Evolutionary conservation across 345 rosid species (phyloP).

Genomic region (Hypericum androsaemum): DNA sequence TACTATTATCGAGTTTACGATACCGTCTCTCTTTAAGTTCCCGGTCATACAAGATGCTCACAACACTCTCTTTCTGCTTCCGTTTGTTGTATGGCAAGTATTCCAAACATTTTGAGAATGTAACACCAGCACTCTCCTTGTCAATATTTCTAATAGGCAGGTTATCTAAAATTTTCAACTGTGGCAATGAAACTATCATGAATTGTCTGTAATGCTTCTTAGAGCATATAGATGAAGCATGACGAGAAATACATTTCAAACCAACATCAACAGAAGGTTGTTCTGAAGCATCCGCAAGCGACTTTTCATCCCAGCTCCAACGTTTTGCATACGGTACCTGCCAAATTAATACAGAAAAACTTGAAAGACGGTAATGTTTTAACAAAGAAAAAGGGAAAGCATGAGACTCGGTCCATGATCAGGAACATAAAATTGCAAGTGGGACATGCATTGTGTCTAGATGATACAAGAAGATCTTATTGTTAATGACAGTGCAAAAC

Average conservation of each 20-base stretch:
- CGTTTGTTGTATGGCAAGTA: conserved; percentile 32
- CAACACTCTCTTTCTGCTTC: conserved; percentile 28
- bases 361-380: background rate
- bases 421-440: too few species aligned
- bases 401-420: too few species aligned
- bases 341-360: conserved; percentile 7
- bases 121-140: conserved; percentile 27
- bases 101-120: conserved; percentile 33
- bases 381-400: background rate
- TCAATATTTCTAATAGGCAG: conserved; percentile 24
- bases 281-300: conserved; percentile 11
- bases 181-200: conserved; percentile 38
- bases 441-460: too few species aligned
- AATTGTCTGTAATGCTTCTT: conserved; percentile 46
- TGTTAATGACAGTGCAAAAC: too few species aligned
- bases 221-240: conserved; percentile 44
- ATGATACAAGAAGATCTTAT: too few species aligned
- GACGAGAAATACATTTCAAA: conserved; percentile 28
- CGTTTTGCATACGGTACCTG: conserved; percentile 10
- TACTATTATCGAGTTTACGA: conserved; percentile 18
- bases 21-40: conserved; percentile 28
- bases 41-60: conserved; percentile 31
- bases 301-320: conserved; percentile 7
- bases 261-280: conserved; percentile 8
- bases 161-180: conserved; percentile 38